These are phyloP conservation scores for Pichia sp. DNA, from an alignment of 1,139 yeast genomes.

Conservation along the genomic window DNA sequence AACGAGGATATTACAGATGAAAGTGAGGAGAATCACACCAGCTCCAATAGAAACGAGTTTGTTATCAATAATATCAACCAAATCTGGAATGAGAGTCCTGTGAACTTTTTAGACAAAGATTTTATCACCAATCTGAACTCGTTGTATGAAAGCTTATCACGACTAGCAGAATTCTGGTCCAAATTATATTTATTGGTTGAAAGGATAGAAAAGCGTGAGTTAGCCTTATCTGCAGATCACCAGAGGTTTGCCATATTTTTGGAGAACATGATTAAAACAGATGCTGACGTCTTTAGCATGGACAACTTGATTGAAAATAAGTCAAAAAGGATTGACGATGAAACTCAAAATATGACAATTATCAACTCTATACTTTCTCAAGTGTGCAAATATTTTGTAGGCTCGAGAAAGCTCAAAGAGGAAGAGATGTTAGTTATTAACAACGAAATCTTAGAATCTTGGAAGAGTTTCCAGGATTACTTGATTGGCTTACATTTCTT, in stretches of 20 bases:
- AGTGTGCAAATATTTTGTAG: slow-evolving; percentile 50
- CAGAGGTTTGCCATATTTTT: slow-evolving; percentile 53
- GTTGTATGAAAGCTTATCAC: slow-evolving; percentile 25
- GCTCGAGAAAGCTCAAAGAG: slow-evolving; percentile 49
- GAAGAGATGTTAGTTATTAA: slow-evolving; percentile 61
- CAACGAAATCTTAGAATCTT: slow-evolving; percentile 62
- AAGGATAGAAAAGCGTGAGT: slow-evolving; percentile 70
- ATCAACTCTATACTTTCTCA: slow-evolving; percentile 41
- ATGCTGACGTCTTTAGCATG: slow-evolving; percentile 50
- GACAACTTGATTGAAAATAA: slow-evolving; percentile 33
- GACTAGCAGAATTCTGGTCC: slow-evolving; percentile 43
- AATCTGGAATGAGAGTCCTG: slow-evolving; percentile 34
- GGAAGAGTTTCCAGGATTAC: slow-evolving; percentile 73
- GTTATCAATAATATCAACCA: slow-evolving; percentile 31
- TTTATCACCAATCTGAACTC: slow-evolving; percentile 27
- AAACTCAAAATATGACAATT: slow-evolving; percentile 30
- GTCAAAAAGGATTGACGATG: slow-evolving; percentile 24
- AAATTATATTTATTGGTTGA: slow-evolving; percentile 65
- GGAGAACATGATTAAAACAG: slow-evolving; percentile 42
- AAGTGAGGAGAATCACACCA: slow-evolving; percentile 1
- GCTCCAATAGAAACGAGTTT: slow-evolving; percentile 23
- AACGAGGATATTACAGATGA: background rate
- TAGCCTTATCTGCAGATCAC: slow-evolving; percentile 67
- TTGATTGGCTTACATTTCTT: slow-evolving; percentile 65
- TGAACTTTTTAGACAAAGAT: slow-evolving; percentile 25